Percentiles rank a stretch among this genome's conserved stretches.
These are phyloP conservation scores for Volvariella volvacea DNA, from an alignment of 1,284 basidiomycete genomes.

Conservation along the genomic window DNA sequence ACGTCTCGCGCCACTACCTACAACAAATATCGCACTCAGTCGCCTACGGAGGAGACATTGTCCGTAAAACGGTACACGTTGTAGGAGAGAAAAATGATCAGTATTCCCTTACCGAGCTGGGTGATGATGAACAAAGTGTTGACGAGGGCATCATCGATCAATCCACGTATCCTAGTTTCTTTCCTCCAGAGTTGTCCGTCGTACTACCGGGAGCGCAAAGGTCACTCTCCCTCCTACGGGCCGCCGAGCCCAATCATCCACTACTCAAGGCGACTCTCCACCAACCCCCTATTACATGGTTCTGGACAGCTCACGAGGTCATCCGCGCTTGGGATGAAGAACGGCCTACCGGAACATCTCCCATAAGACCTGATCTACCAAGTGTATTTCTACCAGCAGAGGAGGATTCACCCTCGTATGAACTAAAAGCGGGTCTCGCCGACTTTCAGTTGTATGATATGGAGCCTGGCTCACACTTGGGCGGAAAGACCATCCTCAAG, in stretches of 20 bases:
- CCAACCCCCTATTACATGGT: conserved; percentile 45
- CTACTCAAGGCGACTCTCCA: conserved; percentile 29
- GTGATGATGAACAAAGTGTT: conserved; percentile 28
- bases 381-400: neutral
- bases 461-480: conserved; percentile 45
- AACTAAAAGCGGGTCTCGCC: conserved; percentile 29
- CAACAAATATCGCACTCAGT: conserved; percentile 46
- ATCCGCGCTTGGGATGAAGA: conserved; percentile 29
- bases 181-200: conserved; percentile 39
- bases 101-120: conserved; percentile 26
- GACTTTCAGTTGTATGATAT: conserved; percentile 58
- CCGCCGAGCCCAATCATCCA: conserved; percentile 54
- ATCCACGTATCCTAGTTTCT: conserved; percentile 50
- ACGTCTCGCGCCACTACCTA: conserved; percentile 56
- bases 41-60: conserved; percentile 39
- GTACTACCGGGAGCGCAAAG: conserved; percentile 55
- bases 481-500: conserved; percentile 17
- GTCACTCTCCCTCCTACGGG: conserved; percentile 55
- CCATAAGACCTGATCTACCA: neutral
- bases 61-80: conserved; percentile 15
- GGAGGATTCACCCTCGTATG: neutral
- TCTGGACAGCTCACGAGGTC: conserved; percentile 56
- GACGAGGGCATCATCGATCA: conserved; percentile 27
- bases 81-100: conserved; percentile 20
- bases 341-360: neutral